Conservation (phyloP, 1,284 basidiomycete species). For the Austroboletus niveus region DNA sequence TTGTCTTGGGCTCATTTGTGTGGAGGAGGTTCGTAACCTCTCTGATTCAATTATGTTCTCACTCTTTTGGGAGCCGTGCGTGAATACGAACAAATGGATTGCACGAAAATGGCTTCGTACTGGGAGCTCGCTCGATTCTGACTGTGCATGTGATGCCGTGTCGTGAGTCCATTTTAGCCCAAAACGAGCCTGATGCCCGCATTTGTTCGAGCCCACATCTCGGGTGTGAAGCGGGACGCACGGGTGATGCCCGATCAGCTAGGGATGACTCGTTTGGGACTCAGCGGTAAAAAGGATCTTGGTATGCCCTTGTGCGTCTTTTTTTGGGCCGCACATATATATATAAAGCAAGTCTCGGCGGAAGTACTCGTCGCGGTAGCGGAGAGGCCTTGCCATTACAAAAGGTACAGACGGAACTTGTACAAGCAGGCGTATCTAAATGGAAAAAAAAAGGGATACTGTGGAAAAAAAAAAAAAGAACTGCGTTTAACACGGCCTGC, state of each 20-base stretch:
- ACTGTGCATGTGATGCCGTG: not conserved
- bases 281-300: no score
- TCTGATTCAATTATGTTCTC: no score
- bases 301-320: no score
- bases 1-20: conserved; percentile 14
- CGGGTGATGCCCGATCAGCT: no score
- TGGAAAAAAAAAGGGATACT: not conserved
- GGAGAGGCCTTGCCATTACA: not conserved
- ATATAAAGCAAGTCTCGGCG: not conserved
- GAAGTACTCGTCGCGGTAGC: not conserved
- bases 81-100: not conserved
- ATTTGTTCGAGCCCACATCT: not conserved
- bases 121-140: not conserved
- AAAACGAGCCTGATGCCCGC: not conserved
- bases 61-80: no score
- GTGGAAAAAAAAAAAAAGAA: conserved; percentile 1
- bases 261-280: no score
- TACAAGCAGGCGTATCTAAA: not conserved
- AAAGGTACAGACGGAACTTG: not conserved
- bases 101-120: not conserved
- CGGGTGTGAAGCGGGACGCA: no score
- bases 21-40: no score
- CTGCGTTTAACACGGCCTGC: conserved; percentile 20
- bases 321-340: no score
- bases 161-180: not conserved